A percentile compares a stretch with the other conserved stretches of the same genome.
Conservation (phyloP, 164 flowering plant species). For the Vitis rotundifolia region DNA sequence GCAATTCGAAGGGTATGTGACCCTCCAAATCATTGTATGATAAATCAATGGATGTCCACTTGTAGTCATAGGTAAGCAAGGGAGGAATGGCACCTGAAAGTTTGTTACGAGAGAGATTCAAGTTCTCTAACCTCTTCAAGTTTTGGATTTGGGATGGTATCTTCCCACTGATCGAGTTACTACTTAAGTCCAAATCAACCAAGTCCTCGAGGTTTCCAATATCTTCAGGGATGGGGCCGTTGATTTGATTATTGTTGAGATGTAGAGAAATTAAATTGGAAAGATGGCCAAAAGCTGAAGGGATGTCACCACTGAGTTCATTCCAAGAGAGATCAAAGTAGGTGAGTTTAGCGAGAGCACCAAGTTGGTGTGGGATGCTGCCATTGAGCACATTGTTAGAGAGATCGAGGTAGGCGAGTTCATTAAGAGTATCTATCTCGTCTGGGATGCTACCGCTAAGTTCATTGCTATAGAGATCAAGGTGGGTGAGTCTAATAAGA, state of each 20-base stretch:
- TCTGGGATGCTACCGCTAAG: too few relatives aligned
- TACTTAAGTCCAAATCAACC: background rate
- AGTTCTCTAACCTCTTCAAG: too few relatives aligned
- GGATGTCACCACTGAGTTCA: conserved; percentile 10
- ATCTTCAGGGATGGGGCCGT: background rate
- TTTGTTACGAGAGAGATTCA: too few relatives aligned
- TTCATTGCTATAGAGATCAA: background rate
- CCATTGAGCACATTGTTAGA: background rate
- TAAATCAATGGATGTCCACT: too few relatives aligned
- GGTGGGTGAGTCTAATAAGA: background rate
- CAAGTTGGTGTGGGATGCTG: conserved; percentile 2
- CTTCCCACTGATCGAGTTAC: background rate
- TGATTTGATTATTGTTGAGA: background rate
- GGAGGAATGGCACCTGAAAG: too few relatives aligned
- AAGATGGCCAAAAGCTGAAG: background rate
- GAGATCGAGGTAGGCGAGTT: too few relatives aligned
- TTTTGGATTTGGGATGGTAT: conserved; percentile 1
- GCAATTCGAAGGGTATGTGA: too few relatives aligned
- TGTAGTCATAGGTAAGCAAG: too few relatives aligned
- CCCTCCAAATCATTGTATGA: too few relatives aligned
- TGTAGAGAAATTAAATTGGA: background rate
- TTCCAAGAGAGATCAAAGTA: background rate
- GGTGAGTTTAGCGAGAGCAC: background rate
- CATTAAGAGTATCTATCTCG: too few relatives aligned
- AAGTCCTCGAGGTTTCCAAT: background rate